Conservation (phyloP, 371 early-diverging fungal species). For the Mortierella sp. region DNA sequence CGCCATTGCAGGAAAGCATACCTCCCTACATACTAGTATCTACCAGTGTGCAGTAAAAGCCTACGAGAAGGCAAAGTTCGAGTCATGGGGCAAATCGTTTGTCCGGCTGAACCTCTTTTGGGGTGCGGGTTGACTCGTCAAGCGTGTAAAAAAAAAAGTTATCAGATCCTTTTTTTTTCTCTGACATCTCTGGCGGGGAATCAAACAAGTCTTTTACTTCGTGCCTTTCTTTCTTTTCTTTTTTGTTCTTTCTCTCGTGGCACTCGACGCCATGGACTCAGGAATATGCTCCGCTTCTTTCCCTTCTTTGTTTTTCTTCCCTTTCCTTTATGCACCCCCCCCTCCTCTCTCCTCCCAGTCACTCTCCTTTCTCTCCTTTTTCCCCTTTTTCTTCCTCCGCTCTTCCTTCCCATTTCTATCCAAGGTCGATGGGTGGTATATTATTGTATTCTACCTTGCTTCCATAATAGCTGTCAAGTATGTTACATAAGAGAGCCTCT, state of each 20-base stretch:
- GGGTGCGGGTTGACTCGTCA: neutral
- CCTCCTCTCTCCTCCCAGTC: neutral
- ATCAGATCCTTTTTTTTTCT: conserved; percentile 3
- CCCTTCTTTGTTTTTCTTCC: neutral
- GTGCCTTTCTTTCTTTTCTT: neutral
- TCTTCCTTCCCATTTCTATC: neutral
- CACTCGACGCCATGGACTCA: neutral
- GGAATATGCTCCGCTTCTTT: neutral
- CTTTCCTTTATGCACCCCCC: neutral
- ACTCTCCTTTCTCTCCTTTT: neutral
- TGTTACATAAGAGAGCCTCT: neutral
- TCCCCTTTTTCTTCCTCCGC: neutral
- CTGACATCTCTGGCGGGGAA: neutral
- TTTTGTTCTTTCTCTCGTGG: neutral
- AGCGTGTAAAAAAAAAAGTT: neutral
- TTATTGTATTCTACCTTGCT: neutral
- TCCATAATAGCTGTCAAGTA: neutral
- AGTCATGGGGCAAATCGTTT: conserved; percentile 10
- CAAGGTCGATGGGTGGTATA: neutral
- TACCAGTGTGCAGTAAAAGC: neutral
- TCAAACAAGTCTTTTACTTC: neutral
- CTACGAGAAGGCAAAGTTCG: neutral
- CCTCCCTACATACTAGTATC: neutral
- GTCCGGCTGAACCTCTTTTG: conserved; percentile 11
- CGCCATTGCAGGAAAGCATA: neutral